A percentile compares a stretch with the other conserved stretches of the same genome.
These are phyloP conservation scores for Chrysoporthe austroafricana DNA, from an alignment of 2,329 filamentous ascomycete genomes.

Conservation along the genomic window DNA sequence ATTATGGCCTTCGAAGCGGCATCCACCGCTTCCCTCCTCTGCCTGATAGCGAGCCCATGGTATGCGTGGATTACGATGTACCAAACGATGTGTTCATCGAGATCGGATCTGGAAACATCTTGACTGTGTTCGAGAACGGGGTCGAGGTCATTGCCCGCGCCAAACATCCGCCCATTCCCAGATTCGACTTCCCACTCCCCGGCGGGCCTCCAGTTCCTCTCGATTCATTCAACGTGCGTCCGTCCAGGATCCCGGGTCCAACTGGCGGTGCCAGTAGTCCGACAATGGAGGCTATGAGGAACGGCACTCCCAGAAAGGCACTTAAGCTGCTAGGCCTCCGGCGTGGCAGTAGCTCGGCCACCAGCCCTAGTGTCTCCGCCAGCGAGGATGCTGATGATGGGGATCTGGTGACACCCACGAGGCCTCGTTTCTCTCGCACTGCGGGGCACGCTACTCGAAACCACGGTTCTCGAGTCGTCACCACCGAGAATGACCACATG, in stretches of 20 bases:
- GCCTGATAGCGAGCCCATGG: conserved; percentile 27
- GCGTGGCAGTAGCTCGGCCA: background rate
- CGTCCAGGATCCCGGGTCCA: conserved; percentile 22
- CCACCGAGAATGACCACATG: background rate
- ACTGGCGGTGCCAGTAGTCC: conserved; percentile 5
- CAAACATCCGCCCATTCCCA: conserved; percentile 8
- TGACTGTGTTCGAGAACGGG: conserved; percentile 17
- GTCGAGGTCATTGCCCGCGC: conserved; percentile 15
- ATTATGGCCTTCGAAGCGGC: conserved; percentile 23
- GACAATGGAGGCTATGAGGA: conserved; percentile 20
- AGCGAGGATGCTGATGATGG: conserved; percentile 1
- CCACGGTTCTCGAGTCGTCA: background rate
- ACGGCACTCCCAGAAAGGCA: conserved; percentile 23
- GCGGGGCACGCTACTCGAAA: background rate
- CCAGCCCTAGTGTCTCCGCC: background rate
- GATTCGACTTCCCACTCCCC: background rate
- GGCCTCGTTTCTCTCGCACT: background rate
- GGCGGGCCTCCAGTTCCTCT: conserved; percentile 4
- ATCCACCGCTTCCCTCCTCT: conserved; percentile 27
- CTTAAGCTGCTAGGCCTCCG: conserved; percentile 20
- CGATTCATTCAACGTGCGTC: background rate
- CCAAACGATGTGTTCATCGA: conserved; percentile 24
- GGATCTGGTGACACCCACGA: conserved; percentile 11
- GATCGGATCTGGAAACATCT: conserved; percentile 25
- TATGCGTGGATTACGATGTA: conserved; percentile 21